Base-by-base conservation (phyloP, 2,329 filamentous ascomycete genomes). In the Diaporthe sp. region DNA sequence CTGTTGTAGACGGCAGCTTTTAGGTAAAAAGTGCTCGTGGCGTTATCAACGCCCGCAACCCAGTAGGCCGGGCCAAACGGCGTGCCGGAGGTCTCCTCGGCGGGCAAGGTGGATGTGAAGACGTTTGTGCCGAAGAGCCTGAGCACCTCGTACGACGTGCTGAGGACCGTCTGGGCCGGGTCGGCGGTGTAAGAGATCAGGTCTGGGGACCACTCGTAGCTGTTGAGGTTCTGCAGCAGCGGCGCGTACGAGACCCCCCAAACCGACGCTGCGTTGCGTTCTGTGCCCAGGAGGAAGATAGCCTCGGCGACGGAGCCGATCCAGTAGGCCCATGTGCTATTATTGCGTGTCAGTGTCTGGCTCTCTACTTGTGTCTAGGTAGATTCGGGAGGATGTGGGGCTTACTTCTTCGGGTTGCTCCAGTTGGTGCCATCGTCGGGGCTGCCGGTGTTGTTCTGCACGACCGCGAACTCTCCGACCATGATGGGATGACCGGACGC, bases 301-400 rank as follows among this genome's bases (percentile, higher is more conserved):
- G 87, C 89, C 77, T 91, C 88, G 19, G 88, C 88, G 3, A 94
- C 89, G 12, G 89, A 86, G 37, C 90, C 91, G 68, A 90, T 89
- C 90, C 89, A 90, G 85, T 87, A 90, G 1, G 87, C 89, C 72
- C 72, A 74, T 31, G 31, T 62, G 44, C 75, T 76, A 22, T 42
- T 15, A 3, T 15, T 37, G 55, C 17, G 19, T 71, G 65, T 76
- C 59, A 74, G 74, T 28, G 2, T 12, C 9, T 39, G 4, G 17
- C 9, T 39, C 4, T n/a, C 15, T 4, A 22, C 5, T 74, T 1
- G 9, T 25, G 10, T 12, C 10, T 39, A 34, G 31, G 31, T 34
- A 34, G 2, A 15, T 22, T 6, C 4, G 19, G 31, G 31, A 31
- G 31, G 31, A 31, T 31, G 31, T 4, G 5, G 17, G 28, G 46